These are phyloP conservation scores for Histomonas meleagridis DNA, from an alignment of 208 protist species.

Conservation along the genomic window DNA sequence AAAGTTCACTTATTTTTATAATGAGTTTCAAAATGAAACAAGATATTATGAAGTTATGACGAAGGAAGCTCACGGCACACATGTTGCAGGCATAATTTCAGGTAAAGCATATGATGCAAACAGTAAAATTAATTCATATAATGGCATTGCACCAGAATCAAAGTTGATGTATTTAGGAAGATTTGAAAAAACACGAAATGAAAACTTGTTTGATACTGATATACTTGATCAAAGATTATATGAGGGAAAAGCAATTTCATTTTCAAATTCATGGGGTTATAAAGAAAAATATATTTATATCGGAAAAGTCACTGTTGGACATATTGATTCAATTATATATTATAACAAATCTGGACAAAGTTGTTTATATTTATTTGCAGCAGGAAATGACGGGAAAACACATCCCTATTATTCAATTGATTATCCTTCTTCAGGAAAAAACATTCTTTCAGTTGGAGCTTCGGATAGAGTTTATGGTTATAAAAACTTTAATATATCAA, in stretches of 20 bases:
- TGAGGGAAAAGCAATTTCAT: neutral
- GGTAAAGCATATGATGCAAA: too few species aligned
- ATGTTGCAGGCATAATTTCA: neutral
- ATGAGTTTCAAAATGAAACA: too few species aligned
- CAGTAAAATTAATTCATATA: neutral
- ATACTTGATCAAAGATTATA: neutral
- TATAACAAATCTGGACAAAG: too few species aligned
- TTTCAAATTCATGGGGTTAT: neutral
- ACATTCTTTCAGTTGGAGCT: too few species aligned
- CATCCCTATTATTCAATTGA: too few species aligned
- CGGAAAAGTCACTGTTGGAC: neutral
- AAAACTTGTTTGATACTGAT: too few species aligned
- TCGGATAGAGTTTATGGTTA: too few species aligned
- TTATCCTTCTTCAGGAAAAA: too few species aligned
- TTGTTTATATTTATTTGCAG: too few species aligned
- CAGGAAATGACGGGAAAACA: too few species aligned
- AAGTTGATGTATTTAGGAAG: neutral
- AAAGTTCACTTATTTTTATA: neutral
- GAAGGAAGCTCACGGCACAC: neutral
- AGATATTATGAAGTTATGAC: neutral
- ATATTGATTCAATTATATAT: neutral
- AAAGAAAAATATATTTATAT: neutral
- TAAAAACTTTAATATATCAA: too few species aligned
- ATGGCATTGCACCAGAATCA: neutral
- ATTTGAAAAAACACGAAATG: too few species aligned